phyloP scores from a whole-genome alignment of 768 basidiomycete species.

The Lactarius evosmus region DNA sequence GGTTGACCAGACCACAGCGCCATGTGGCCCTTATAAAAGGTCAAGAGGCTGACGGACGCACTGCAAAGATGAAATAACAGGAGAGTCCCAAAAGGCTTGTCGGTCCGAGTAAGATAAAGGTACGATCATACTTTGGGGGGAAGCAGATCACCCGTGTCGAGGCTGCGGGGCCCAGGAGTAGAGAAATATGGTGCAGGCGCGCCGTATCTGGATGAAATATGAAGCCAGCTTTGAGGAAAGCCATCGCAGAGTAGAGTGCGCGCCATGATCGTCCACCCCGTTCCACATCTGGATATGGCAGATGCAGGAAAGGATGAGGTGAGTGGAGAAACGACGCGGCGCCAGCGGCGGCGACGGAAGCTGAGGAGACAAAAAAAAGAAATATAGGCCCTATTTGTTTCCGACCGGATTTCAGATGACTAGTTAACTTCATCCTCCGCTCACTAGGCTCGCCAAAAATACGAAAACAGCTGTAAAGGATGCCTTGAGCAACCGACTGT shows the following conservation, averaged over 20 bases:
- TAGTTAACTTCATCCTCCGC: no score
- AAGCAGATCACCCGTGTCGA: constrained; percentile 58
- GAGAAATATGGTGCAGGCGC: background rate
- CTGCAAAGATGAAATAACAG: constrained; percentile 93
- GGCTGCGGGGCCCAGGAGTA: constrained; percentile 15
- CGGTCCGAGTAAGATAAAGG: constrained; percentile 78
- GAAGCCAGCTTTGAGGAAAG: background rate
- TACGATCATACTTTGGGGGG: constrained; percentile 69
- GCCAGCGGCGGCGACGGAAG: no score
- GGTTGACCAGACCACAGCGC: constrained; percentile 87
- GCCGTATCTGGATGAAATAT: background rate
- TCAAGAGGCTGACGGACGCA: constrained; percentile 40
- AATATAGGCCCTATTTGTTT: no score
- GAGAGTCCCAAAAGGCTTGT: constrained; percentile 95
- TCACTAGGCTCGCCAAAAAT: no score
- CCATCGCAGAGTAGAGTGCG: background rate
- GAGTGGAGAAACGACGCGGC: no score
- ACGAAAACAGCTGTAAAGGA: no score
- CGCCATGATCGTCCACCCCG: no score
- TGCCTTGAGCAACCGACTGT: no score
- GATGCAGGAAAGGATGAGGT: no score
- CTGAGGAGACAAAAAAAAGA: no score
- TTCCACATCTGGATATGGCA: no score
- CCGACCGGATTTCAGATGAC: no score
- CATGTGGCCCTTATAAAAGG: background rate